Conservation (phyloP, 768 basidiomycete genomes). For the Xerocomellus amylosporus region DNA sequence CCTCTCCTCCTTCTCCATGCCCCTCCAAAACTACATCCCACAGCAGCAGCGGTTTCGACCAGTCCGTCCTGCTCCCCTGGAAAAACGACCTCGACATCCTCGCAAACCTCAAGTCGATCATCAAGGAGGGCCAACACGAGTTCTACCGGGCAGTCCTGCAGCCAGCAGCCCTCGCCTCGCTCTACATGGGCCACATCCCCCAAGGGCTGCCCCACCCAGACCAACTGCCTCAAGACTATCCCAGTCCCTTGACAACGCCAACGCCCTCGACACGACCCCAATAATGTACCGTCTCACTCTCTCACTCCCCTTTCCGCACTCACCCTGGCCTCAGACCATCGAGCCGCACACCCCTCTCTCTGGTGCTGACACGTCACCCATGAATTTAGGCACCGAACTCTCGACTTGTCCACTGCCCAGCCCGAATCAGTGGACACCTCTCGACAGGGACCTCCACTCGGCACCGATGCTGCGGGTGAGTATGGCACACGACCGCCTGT, state of each 20-base stretch:
- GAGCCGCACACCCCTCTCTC: conserved; percentile 26
- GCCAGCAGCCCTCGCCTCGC: conserved; percentile 58
- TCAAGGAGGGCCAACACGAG: conserved; percentile 71
- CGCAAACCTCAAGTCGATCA: conserved; percentile 69
- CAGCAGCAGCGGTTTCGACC: conserved; percentile 28
- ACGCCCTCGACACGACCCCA: conserved; percentile 21
- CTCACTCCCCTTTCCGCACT: conserved; percentile 1
- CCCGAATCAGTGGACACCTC: conserved; percentile 9
- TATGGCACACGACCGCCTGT: conserved; percentile 23
- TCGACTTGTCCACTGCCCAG: conserved; percentile 9
- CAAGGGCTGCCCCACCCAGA: conserved; percentile 34
- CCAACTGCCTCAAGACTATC: conserved; percentile 25
- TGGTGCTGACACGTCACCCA: conserved; percentile 26
- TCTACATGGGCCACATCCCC: conserved; percentile 57
- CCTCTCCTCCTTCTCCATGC: conserved; percentile 39
- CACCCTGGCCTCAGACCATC: conserved; percentile 21
- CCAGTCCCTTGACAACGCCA: conserved; percentile 11
- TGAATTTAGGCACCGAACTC: conserved; percentile 18
- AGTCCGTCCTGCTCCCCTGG: conserved; percentile 41
- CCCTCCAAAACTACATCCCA: conserved; percentile 35
- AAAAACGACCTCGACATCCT: conserved; percentile 77
- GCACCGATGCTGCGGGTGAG: conserved; percentile 28
- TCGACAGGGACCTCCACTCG: conserved; percentile 5
- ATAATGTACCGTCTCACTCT: conserved; percentile 35
- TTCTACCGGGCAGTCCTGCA: conserved; percentile 64